phyloP scores from a whole-genome alignment of 257 asterid species.

The Cordia subcordata region DNA sequence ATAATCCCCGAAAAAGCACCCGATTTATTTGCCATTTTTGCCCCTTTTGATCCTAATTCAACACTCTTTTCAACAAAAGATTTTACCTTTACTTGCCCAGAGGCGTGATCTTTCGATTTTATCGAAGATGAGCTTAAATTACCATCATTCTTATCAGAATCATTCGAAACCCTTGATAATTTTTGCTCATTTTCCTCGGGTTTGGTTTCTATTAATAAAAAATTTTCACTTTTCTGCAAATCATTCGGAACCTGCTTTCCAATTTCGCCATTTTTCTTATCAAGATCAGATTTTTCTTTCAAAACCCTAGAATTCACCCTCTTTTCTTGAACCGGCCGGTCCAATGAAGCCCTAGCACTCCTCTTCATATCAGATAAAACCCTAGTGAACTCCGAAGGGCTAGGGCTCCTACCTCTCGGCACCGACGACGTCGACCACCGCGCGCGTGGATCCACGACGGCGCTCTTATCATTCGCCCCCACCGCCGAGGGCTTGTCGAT shows the following conservation, averaged over 20 bases:
- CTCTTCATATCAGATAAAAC: slow-evolving; percentile 34
- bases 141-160: slow-evolving; percentile 21
- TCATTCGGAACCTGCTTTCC: slow-evolving; percentile 16
- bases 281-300: slow-evolving; percentile 15
- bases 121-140: slow-evolving; percentile 15
- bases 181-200: slow-evolving; percentile 22
- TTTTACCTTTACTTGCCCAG: slow-evolving; percentile 25
- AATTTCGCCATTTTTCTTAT: slow-evolving; percentile 18
- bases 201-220: slow-evolving; percentile 13
- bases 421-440: slow-evolving; percentile 60
- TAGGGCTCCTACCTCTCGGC: slow-evolving; percentile 81
- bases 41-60: slow-evolving; percentile 32
- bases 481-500: slow-evolving; percentile 40
- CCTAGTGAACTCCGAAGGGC: slow-evolving; percentile 57
- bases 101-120: slow-evolving; percentile 14
- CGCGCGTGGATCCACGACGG: slow-evolving; percentile 34
- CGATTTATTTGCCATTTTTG: slow-evolving; percentile 24
- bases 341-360: slow-evolving; percentile 39
- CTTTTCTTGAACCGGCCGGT: slow-evolving; percentile 21
- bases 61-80: slow-evolving; percentile 19
- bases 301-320: slow-evolving; percentile 22
- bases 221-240: slow-evolving; percentile 17
- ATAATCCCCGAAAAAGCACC: slow-evolving; percentile 15
- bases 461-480: slow-evolving; percentile 13
- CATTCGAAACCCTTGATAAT: slow-evolving; percentile 5